Base-by-base conservation (phyloP, 169 alveolate species). In the Plasmodium knowlesi region DNA sequence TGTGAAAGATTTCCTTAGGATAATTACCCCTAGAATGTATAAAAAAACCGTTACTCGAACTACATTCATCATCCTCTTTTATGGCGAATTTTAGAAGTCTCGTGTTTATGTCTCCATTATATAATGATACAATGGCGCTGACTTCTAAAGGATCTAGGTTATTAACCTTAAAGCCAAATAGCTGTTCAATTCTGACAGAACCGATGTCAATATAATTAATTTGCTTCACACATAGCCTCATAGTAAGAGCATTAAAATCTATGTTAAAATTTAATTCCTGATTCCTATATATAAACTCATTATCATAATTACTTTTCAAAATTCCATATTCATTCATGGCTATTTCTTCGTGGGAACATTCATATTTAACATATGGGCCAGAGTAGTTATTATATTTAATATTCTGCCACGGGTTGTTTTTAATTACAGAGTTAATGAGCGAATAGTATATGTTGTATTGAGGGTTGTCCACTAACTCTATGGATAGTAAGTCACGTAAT, bases 141-240 rank as follows among this genome's bases (percentile, higher is more conserved):
- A 89, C 71, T 61, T 10, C 50, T 39, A 81, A 22, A 61, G 82
- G 61, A 16, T 67, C 54, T 53, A 86, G 67, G 8, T 83, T 76
- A 32, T 54, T 67, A 8, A 25, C 73, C 37, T 89, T 80, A 67
- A 79, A 79, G 83, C 82, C 82, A 67, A 28, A 19, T 8, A 78
- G 1, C 22, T 41, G 67, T 30, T 89, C 94, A 80, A 89, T 89
- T 79, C 54, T 28, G 43, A 78, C 90, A 30, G 73, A 79, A 28
- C 90, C 91, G 43, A 89, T 89, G 25, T 86, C 93, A 76, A 74
- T 76, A 74, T 50, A 81, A 67, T 78, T 80, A 80, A 39, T 12
- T 67, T 79, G 83, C 28, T 89, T 89, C 50, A 89, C 71, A 3
- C 94, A 89, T 76, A 86, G 19, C 53, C 93, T 86, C 93, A 86